These are phyloP conservation scores for Nakazawaea ishiwadae DNA, from an alignment of 805 yeast species.

Conservation along the genomic window DNA sequence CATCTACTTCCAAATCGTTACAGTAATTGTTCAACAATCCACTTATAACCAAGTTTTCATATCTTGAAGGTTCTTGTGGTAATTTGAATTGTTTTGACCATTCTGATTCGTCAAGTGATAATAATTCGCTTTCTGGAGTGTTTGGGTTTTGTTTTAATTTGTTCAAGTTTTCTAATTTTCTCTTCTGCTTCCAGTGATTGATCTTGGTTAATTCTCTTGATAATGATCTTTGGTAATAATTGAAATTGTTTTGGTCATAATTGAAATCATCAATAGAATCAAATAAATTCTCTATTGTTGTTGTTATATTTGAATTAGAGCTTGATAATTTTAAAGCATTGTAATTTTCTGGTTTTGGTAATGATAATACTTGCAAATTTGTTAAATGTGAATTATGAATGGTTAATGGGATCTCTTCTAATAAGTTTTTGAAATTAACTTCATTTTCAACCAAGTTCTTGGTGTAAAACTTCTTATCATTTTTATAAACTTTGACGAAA, in stretches of 20 bases:
- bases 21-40: conserved; percentile 69
- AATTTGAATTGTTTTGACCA: conserved; percentile 64
- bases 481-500: conserved; percentile 45
- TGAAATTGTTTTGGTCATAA: conserved; percentile 74
- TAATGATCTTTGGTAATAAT: conserved; percentile 74
- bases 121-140: conserved; percentile 29
- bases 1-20: conserved; percentile 64
- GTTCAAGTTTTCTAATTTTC: conserved; percentile 59
- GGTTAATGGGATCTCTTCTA: conserved; percentile 65
- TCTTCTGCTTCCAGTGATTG: conserved; percentile 68
- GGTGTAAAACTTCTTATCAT: conserved; percentile 60
- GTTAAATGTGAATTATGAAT: conserved; percentile 68
- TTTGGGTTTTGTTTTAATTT: conserved; percentile 55
- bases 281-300: conserved; percentile 55
- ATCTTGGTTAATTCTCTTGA: conserved; percentile 67
- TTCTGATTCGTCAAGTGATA: conserved; percentile 47
- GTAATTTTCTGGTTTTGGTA: conserved; percentile 22
- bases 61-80: conserved; percentile 72
- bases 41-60: conserved; percentile 63
- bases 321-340: conserved; percentile 36
- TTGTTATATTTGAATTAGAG: conserved; percentile 32
- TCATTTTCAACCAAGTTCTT: conserved; percentile 56
- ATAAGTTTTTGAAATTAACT: conserved; percentile 58
- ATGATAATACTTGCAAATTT: conserved; percentile 26
- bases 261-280: conserved; percentile 71